A percentile compares a stretch with the other conserved stretches of the same genome.
Evolutionary conservation across 768 basidiomycete species (phyloP).

Genomic region (Gelatoporia subvermispora): DNA sequence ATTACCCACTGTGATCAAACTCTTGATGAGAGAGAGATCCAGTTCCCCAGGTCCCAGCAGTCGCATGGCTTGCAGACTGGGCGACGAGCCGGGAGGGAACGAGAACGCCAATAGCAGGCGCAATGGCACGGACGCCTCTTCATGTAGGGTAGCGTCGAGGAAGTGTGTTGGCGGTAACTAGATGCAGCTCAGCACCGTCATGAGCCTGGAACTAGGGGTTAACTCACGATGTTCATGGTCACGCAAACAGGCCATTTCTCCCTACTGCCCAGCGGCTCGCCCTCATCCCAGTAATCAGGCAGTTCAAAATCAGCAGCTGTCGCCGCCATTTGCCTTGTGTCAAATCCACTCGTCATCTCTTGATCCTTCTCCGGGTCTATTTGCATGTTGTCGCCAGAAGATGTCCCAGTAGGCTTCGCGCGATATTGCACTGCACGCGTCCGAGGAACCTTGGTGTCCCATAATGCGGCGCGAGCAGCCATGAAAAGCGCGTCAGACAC

Average conservation of each 20-base stretch:
- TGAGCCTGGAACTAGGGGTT: neutral
- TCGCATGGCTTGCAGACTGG: constrained; percentile 58
- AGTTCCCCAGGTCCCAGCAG: constrained; percentile 62
- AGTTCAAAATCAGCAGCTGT: constrained; percentile 79
- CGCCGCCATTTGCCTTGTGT: constrained; percentile 42
- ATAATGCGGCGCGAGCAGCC: constrained; percentile 72
- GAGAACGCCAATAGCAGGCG: constrained; percentile 63
- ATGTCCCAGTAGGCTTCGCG: constrained; percentile 13
- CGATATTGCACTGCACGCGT: constrained; percentile 68
- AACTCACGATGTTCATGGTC: constrained; percentile 70
- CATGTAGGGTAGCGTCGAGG: constrained; percentile 67
- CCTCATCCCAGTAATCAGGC: constrained; percentile 85
- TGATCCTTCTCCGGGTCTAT: constrained; percentile 34
- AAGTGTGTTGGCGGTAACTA: constrained; percentile 60
- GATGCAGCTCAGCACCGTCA: neutral
- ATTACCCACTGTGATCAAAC: constrained; percentile 48
- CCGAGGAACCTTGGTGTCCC: constrained; percentile 75
- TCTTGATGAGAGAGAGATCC: constrained; percentile 40
- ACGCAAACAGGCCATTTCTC: constrained; percentile 72
- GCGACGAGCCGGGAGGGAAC: constrained; percentile 34
- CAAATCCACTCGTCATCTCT: constrained; percentile 44
- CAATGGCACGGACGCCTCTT: constrained; percentile 64
- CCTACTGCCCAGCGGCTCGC: constrained; percentile 56
- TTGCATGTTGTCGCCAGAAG: constrained; percentile 46
- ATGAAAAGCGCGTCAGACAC: constrained; percentile 74